Evolutionary conservation across 2,329 filamentous ascomycete species (phyloP).

Genomic region (Orbilia blumenaviensis): DNA sequence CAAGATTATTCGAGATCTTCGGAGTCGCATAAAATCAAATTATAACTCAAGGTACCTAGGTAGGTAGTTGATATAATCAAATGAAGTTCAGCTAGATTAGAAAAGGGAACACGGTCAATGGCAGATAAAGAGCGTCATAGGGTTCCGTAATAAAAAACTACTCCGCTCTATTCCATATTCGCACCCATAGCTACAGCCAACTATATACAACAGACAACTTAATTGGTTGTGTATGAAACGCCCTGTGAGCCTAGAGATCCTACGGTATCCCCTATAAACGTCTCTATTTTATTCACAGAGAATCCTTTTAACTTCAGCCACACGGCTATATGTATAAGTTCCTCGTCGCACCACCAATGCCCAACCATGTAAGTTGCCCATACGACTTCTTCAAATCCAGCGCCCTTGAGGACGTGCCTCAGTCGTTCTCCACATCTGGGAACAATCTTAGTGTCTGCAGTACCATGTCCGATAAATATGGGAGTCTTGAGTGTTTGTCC

Average conservation of each 20-base stretch:
- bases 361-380: slow-evolving; percentile 27
- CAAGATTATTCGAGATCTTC: slow-evolving; percentile 60
- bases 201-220: too few relatives aligned
- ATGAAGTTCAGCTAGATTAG: too few relatives aligned
- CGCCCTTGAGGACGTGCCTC: not conserved
- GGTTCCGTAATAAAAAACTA: too few relatives aligned
- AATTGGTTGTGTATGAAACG: not conserved
- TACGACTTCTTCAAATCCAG: slow-evolving; percentile 3
- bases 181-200: too few relatives aligned
- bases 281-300: not conserved
- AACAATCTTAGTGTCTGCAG: slow-evolving; percentile 9
- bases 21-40: slow-evolving; percentile 8
- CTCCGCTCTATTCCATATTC: too few relatives aligned
- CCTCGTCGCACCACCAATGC: slow-evolving; percentile 39
- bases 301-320: slow-evolving; percentile 9
- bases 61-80: too few relatives aligned
- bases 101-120: too few relatives aligned
- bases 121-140: too few relatives aligned
- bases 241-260: not conserved
- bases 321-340: slow-evolving; percentile 18
- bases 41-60: too few relatives aligned
- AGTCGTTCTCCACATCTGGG: slow-evolving; percentile 13
- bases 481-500: slow-evolving; percentile 11
- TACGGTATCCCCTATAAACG: not conserved
- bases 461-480: slow-evolving; percentile 22